A percentile compares a stretch with the other conserved stretches of the same genome.
Conservation (phyloP, 306 rosid species). For the Rosa rugosa region DNA sequence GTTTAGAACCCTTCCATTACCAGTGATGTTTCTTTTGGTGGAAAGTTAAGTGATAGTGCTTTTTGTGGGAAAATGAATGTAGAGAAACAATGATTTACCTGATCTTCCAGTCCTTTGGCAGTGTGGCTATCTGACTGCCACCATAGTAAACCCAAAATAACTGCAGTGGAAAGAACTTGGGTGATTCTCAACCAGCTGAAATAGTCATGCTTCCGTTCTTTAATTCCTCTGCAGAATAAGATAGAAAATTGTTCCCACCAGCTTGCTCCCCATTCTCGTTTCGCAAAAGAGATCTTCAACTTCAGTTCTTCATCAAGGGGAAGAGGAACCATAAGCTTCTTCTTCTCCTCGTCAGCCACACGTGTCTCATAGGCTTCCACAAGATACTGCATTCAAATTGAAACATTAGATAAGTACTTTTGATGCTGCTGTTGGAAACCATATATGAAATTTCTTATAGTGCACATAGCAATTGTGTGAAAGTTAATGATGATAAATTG, state of each 20-base stretch:
- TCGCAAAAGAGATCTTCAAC: constrained; percentile 43
- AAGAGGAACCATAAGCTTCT: constrained; percentile 52
- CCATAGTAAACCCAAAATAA: constrained; percentile 94
- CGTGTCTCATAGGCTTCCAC: constrained; percentile 81
- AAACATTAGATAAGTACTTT: constrained; percentile 9
- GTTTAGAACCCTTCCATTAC: not conserved
- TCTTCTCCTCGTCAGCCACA: constrained; percentile 81
- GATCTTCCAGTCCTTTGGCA: constrained; percentile 77
- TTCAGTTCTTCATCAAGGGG: constrained; percentile 67
- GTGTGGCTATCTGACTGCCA: constrained; percentile 75
- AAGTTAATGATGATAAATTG: not conserved
- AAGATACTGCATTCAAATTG: constrained; percentile 53
- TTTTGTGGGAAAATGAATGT: not conserved
- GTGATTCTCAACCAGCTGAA: constrained; percentile 96
- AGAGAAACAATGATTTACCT: constrained; percentile 48
- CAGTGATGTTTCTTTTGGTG: not conserved
- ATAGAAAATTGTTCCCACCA: constrained; percentile 85
- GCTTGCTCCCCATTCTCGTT: constrained; percentile 82
- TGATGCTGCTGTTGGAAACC: not conserved
- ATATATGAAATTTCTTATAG: not conserved
- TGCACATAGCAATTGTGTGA: not conserved
- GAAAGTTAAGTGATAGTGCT: not conserved
- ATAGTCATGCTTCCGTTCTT: constrained; percentile 83
- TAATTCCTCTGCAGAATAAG: constrained; percentile 78
- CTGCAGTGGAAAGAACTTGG: constrained; percentile 92